Base-by-base conservation (phyloP, 768 basidiomycete species). In the Holtermannia corniformis region DNA sequence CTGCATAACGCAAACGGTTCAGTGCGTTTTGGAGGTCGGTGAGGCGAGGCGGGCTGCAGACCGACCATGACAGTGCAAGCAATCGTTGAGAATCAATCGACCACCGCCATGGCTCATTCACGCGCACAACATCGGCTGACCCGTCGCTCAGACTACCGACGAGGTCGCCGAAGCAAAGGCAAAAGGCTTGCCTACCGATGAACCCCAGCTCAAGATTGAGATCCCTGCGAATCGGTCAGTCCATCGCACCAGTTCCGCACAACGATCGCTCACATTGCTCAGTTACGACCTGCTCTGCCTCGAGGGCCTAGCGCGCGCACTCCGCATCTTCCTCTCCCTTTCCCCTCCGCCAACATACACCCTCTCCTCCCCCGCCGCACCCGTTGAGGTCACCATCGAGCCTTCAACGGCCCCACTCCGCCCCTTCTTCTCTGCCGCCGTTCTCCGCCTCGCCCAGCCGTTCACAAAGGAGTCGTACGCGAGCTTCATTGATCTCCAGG, bases 401-500 rank as follows among this genome's bases (percentile, higher is more conserved):
- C 78, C 84, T 2, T 88, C 92, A 88, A 87, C 84, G 11, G 78
- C 82, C 47, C 79, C 80, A 73, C 81, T 97, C 60, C 82, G 95
- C 60, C 92, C 92, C 0, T 84, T 82, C 74, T 91, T 96, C 64
- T 90, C 89, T 4, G 85, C 85, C 51, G 92, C 91, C 10, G 77
- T 97, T 52, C 78, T 99, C 44, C 86, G 95, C 58, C 86, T 92
- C 64, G 75, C 96, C 65, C 82, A 81, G 61, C 67, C 72, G 1
- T 92, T 99, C 76, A 88, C 87, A 24, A 82, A 82, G 41, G 78
- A 80, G 48, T 90, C 87, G 37, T 97, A 97, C 69, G 86, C 85
- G 22, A 91, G 88, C 57, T 97, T 99, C 80, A 93, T 99, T 62
- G 95, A 97, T 68, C 76, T 99, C n/a, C 95, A 99, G 75, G 95